Evolutionary conservation across 352 stramenopile genomes (phyloP), one percentile per base, ranked within the genome.

Genomic region (Globisporangium okanoganense): DNA sequence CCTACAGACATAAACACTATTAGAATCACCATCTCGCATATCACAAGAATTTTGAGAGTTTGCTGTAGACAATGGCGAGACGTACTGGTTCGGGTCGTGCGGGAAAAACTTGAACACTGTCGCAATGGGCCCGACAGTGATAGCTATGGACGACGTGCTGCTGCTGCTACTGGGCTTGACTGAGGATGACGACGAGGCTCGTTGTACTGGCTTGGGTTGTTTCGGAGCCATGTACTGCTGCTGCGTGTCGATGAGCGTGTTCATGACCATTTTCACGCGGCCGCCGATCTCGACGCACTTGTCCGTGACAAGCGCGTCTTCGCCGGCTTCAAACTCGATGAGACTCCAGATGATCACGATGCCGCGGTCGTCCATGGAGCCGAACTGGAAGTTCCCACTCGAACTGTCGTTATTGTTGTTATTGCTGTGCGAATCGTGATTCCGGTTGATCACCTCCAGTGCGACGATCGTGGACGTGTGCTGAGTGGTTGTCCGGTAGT

Each of bases 311-410:
- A 87, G 48, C 13, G 77, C 67, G 40, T 87, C 73, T 22, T 85
- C 73, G 6, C 62, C 69, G 0, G 65, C 49, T 12, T 77, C 67
- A 7, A 81, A 78, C 31, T 87, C 79, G 33, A 91, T 74, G n/a
- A 89, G 56, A 20, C 82, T 89, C 82, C 82, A 91, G 33, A 91
- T 72, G 22, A 91, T 73, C 10, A 91, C 58, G 20, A 88, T 52
- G 0, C 82, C 82, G 9, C 82, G 82, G 49, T 91, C 78, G 29
- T 91, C 82, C 61, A 91, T 80, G 3, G 82, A 90, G 1, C 70
- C 78, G 55, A 92, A 85, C 56, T 92, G 82, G 55, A 91, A 89
- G 3, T 70, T 71, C 35, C 70, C 70, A 40, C 61, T 60, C 14
- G 24, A 14, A n/a, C n/a, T 60, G 16, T 36, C 40, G 25, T 22